phyloP scores from a whole-genome alignment of 192 early-diverging fungal species.

The Piromyces sp. region DNA sequence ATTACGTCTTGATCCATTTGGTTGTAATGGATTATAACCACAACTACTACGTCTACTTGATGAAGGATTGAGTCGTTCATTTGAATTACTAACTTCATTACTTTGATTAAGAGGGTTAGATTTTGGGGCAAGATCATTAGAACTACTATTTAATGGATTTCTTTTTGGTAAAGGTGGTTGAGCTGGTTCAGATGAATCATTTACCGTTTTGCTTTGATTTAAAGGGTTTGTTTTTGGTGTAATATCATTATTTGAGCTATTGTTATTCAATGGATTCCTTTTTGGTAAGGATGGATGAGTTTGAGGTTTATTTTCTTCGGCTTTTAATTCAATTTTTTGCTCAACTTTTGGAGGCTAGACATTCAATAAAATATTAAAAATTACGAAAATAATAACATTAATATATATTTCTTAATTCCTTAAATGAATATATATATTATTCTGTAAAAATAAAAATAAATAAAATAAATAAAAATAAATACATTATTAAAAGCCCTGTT shows the following conservation, averaged over 20 bases:
- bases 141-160: background rate
- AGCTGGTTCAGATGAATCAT: too few species aligned
- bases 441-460: too few species aligned
- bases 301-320: background rate
- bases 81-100: too few species aligned
- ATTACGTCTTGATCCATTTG: background rate
- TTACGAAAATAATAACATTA: too few species aligned
- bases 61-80: background rate
- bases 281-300: background rate
- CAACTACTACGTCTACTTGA: background rate
- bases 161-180: background rate
- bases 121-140: too few species aligned
- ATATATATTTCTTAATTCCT: too few species aligned
- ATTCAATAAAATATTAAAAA: background rate
- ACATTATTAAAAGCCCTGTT: background rate
- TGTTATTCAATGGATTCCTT: background rate
- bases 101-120: too few species aligned
- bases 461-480: too few species aligned
- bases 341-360: background rate
- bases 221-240: too few species aligned
- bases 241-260: too few species aligned
- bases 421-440: too few species aligned
- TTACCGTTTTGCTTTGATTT: too few species aligned
- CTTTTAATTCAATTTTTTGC: background rate
- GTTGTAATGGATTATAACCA: background rate